Evolutionary conservation across 495 filamentous ascomycete species (phyloP).

Genomic region (Niebla homalea): DNA sequence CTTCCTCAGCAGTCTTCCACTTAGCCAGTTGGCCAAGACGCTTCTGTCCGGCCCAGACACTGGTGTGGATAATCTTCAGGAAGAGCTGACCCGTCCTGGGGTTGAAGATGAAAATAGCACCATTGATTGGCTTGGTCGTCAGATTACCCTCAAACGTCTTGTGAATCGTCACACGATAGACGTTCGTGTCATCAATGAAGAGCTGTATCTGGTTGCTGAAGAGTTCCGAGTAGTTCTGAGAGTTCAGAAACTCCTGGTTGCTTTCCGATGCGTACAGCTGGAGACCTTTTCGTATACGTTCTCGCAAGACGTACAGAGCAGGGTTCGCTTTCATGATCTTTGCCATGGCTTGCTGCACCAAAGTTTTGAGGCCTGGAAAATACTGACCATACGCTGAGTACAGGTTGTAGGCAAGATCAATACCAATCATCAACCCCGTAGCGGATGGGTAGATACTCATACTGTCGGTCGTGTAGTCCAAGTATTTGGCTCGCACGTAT

Average conservation of each 20-base stretch:
- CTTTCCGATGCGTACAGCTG: conserved; percentile 97
- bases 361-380: conserved; percentile 94
- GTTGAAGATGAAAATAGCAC: conserved; percentile 99
- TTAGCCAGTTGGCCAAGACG: conserved; percentile 97
- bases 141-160: conserved; percentile 99
- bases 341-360: conserved; percentile 95
- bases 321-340: conserved; percentile 99
- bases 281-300: conserved; percentile 97
- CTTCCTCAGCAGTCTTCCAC: conserved; percentile 99
- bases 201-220: conserved; percentile 99
- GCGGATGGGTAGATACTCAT: conserved; percentile 99
- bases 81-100: conserved; percentile 95
- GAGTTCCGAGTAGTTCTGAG: conserved; percentile 97
- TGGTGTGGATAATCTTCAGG: conserved; percentile 99
- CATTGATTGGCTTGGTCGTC: conserved; percentile 99
- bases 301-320: conserved; percentile 87
- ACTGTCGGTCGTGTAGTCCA: conserved; percentile 98
- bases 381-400: conserved; percentile 98
- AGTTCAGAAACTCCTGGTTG: conserved; percentile 99
- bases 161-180: conserved; percentile 98
- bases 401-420: conserved; percentile 96
- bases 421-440: conserved; percentile 95
- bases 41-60: conserved; percentile 98
- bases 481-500: conserved; percentile 94
- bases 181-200: conserved; percentile 99